Base-by-base conservation (phyloP, 2,329 filamentous ascomycete genomes). In the Hypomyces perniciosus region DNA sequence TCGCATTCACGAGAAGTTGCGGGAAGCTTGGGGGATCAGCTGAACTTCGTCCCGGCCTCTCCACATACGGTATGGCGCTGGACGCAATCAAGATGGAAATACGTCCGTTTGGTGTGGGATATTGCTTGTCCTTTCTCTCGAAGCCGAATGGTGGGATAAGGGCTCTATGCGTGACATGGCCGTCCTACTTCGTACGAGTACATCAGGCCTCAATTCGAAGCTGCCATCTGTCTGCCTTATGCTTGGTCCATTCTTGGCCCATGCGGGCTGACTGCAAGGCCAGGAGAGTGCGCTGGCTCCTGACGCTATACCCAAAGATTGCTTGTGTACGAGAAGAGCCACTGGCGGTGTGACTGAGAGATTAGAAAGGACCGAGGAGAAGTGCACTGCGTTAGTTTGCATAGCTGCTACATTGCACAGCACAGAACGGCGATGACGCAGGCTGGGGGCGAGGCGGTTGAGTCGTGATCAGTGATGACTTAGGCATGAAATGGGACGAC, bases 341-440 rank as follows among this genome's bases (percentile, higher is more conserved):
- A 39, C 29, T 44, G 35, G 53, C 44, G 51, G 51, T 55, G 53
- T 54, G 53, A 51, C 53, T 30, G 12, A 29, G 34, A 42, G 6
- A 48, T 46, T 26, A 2, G 47, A 48, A 54, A 47, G 48, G 44
- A 20, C 48, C 48, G 44, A 48, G 41, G 13, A 30, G 8, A 40
- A 13, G 37, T 27, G 12, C 35, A 44, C 42, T 12, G 29, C 42
- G 30, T 44, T 44, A 33, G 42, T 10, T 44, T 51, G 30, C 26
- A 44, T 31, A 29, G 6, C 6, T 31, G 42, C 7, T 13, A 44
- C 42, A 44, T 44, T n/a, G 26, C 40, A 42, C 40, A 42, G 20
- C 33, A 35, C 33, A 44, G n/a, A n/a, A 8, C 29, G 42, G 30
- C 5, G 42, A 44, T 44, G 42, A 44, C n/a, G 42, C 42, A 44